Evolutionary conservation across 192 early-diverging fungal species (phyloP).

Genomic region (Dimargaris cristalligena): DNA sequence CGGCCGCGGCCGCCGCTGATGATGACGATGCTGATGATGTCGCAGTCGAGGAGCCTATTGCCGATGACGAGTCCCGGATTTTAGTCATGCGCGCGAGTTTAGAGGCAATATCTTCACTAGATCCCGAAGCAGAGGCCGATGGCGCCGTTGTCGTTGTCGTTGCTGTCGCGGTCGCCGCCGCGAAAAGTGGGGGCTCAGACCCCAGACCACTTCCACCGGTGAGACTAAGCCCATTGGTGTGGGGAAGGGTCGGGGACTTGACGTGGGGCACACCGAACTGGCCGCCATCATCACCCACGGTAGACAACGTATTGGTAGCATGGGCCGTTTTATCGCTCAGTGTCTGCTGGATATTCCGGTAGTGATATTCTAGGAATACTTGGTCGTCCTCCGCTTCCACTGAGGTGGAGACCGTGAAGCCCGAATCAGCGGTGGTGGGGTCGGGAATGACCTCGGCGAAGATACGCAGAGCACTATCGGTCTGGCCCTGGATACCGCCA

Average conservation of each 20-base stretch:
- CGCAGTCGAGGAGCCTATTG: too few species aligned
- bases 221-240: too few species aligned
- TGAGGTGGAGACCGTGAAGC: slow-evolving; percentile 37
- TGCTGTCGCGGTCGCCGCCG: too few species aligned
- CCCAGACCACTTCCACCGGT: too few species aligned
- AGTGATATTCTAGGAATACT: slow-evolving; percentile 64
- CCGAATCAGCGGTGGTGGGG: slow-evolving; percentile 25
- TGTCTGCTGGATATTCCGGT: slow-evolving; percentile 45
- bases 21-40: too few species aligned
- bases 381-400: slow-evolving; percentile 77
- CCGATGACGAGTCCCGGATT: neutral
- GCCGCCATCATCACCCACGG: slow-evolving; percentile 23
- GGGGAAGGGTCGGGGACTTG: too few species aligned
- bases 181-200: too few species aligned
- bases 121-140: too few species aligned
- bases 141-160: too few species aligned
- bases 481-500: slow-evolving; percentile 19
- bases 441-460: slow-evolving; percentile 41
- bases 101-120: slow-evolving; percentile 1
- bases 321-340: slow-evolving; percentile 30
- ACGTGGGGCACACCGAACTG: too few species aligned
- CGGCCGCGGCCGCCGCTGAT: neutral
- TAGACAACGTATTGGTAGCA: slow-evolving; percentile 34
- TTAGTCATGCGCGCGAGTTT: slow-evolving; percentile 1
- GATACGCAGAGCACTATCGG: slow-evolving; percentile 33